phyloP scores from a whole-genome alignment of 106 monocot genomes.

The Dendrobium huoshanense region DNA sequence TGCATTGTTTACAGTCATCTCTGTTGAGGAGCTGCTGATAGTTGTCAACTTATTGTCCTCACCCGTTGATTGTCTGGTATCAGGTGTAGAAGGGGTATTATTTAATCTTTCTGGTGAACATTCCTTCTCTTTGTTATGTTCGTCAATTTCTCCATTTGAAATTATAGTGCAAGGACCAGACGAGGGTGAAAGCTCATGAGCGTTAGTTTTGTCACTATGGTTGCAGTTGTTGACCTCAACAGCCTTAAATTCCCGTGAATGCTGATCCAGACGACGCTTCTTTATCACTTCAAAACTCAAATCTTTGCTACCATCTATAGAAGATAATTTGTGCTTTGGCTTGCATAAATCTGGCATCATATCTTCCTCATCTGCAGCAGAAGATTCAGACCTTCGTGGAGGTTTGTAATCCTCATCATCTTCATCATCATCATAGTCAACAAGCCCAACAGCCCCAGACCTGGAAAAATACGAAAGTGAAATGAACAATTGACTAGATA shows the following conservation, averaged over 20 bases:
- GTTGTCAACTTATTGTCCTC: slow-evolving; percentile 9
- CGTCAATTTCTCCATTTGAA: slow-evolving; percentile 5
- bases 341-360: slow-evolving; percentile 9
- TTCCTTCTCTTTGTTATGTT: slow-evolving; percentile 11
- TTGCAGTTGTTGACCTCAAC: slow-evolving; percentile 1
- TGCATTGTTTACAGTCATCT: slow-evolving; percentile 5
- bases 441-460: slow-evolving; percentile 38
- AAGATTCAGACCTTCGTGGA: slow-evolving; percentile 29
- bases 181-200: neutral
- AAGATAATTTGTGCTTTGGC: slow-evolving; percentile 30
- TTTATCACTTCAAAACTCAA: slow-evolving; percentile 18
- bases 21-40: slow-evolving; percentile 10
- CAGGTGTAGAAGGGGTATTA: neutral
- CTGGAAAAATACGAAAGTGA: slow-evolving; percentile 14
- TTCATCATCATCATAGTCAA: slow-evolving; percentile 67
- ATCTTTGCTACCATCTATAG: slow-evolving; percentile 9
- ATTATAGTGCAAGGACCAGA: no score
- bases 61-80: slow-evolving; percentile 8
- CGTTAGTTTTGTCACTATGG: neutral
- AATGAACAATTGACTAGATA: neutral
- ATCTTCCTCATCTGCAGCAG: slow-evolving; percentile 12
- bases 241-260: slow-evolving; percentile 23
- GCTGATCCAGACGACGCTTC: slow-evolving; percentile 35
- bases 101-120: slow-evolving; percentile 6
- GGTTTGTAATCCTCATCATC: slow-evolving; percentile 65